Percentiles rank a stretch among this genome's conserved stretches.
Conservation (phyloP, 2,329 filamentous ascomycete species). For the Fusarium denticulatum region DNA sequence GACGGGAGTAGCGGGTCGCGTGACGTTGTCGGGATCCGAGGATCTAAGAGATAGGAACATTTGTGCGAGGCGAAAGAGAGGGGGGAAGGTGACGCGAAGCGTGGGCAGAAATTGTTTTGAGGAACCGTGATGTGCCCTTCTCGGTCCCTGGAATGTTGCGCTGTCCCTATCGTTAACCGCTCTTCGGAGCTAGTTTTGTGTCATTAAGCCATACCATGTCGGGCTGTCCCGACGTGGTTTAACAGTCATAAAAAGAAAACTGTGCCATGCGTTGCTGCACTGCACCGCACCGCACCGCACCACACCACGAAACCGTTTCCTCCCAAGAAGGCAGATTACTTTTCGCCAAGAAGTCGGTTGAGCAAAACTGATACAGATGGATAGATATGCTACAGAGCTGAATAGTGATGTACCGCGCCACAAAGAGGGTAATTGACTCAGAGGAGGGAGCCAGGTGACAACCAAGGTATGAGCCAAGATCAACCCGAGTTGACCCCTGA, state of each 20-base stretch:
- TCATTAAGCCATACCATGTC: constrained; percentile 43
- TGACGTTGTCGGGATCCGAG: constrained; percentile 33
- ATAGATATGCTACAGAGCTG: constrained; percentile 27
- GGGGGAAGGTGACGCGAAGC: constrained; percentile 38
- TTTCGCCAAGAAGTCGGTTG: constrained; percentile 26
- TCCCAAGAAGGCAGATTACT: constrained; percentile 26
- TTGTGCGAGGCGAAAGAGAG: constrained; percentile 39
- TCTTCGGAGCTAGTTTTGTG: constrained; percentile 30
- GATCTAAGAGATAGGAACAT: constrained; percentile 36
- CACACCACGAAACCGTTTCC: constrained; percentile 25
- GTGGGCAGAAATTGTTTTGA: constrained; percentile 43
- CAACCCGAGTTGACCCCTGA: constrained; percentile 12
- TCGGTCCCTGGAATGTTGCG: constrained; percentile 33
- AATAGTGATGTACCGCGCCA: constrained; percentile 34
- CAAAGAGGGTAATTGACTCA: constrained; percentile 34
- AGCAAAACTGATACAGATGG: constrained; percentile 37
- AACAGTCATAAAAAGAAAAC: constrained; percentile 38
- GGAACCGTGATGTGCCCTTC: constrained; percentile 45
- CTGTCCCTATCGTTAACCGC: constrained; percentile 35
- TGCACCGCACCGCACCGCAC: background rate
- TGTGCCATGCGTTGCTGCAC: constrained; percentile 28
- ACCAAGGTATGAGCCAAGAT: constrained; percentile 9
- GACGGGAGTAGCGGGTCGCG: constrained; percentile 35
- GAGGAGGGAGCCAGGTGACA: constrained; percentile 23
- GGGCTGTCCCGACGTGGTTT: constrained; percentile 31